Percentiles rank a stretch among this genome's conserved stretches.
phyloP scores from a whole-genome alignment of 1,139 yeast genomes.

The Magnusiomyces ingens region DNA sequence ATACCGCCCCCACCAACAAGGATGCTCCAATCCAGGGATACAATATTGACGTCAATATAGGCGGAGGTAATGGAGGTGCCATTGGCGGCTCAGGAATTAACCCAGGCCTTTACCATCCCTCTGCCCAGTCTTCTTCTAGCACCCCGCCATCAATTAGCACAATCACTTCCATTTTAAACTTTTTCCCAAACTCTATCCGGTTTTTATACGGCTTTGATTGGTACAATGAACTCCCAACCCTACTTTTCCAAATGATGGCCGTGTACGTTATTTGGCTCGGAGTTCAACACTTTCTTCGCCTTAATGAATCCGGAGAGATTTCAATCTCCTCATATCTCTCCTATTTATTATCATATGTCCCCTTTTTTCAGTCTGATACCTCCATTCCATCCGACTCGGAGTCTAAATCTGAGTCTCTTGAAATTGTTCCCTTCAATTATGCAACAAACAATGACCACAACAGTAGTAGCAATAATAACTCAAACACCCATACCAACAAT shows the following conservation, averaged over 20 bases:
- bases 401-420: not conserved
- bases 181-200: constrained; percentile 21
- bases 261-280: constrained; percentile 29
- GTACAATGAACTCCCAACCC: constrained; percentile 26
- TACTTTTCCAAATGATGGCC: constrained; percentile 26
- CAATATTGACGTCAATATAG: not conserved
- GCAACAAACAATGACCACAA: too few species aligned
- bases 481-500: not conserved
- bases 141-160: constrained; percentile 21
- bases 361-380: too few species aligned
- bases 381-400: not conserved
- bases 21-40: too few species aligned
- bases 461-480: not conserved
- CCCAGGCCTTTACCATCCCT: not conserved
- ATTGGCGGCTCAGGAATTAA: not conserved
- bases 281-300: constrained; percentile 10
- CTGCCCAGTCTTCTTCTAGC: not conserved
- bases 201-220: constrained; percentile 26
- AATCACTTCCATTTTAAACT: constrained; percentile 21
- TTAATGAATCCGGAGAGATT: too few species aligned
- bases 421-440: not conserved
- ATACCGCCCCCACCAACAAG: too few species aligned
- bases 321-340: too few species aligned
- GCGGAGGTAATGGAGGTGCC: constrained; percentile 1
- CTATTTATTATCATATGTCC: too few species aligned